Percentiles rank a stretch among this genome's conserved stretches.
These are phyloP conservation scores for Colletotrichum sp. DNA, from an alignment of 2,329 filamentous ascomycete genomes.

Conservation along the genomic window DNA sequence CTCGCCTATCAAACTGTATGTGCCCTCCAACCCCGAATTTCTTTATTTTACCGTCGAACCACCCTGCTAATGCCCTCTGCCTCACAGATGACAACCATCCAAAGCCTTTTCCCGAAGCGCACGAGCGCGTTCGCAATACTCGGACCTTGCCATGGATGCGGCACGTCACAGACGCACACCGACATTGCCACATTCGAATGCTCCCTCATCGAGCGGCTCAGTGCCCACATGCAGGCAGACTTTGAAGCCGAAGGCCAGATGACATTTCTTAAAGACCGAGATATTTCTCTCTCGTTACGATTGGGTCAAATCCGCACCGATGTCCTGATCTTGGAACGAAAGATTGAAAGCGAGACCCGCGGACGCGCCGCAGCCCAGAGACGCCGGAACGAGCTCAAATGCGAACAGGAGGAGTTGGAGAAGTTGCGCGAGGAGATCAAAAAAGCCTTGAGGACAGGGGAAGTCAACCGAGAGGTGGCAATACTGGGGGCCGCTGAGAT, in stretches of 20 bases:
- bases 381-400: not conserved
- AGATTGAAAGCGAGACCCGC: not conserved
- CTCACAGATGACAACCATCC: not conserved
- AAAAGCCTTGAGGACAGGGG: not conserved
- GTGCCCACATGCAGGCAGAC: not conserved
- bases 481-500: not conserved
- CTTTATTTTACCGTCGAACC: not conserved
- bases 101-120: not conserved
- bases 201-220: not conserved
- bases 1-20: not conserved
- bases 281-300: fast-evolving
- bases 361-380: not conserved
- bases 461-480: not conserved
- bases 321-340: not conserved
- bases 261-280: not conserved
- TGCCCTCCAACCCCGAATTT: not conserved
- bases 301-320: not conserved
- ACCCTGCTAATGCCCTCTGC: not conserved
- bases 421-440: not conserved
- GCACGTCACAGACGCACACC: not conserved
- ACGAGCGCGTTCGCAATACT: not conserved
- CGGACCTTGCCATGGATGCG: not conserved
- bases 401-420: not conserved
- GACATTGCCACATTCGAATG: fast-evolving
- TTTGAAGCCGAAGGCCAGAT: not conserved